Conservation (phyloP, 2,329 filamentous ascomycete species). For the Colletotrichum coccodes region DNA sequence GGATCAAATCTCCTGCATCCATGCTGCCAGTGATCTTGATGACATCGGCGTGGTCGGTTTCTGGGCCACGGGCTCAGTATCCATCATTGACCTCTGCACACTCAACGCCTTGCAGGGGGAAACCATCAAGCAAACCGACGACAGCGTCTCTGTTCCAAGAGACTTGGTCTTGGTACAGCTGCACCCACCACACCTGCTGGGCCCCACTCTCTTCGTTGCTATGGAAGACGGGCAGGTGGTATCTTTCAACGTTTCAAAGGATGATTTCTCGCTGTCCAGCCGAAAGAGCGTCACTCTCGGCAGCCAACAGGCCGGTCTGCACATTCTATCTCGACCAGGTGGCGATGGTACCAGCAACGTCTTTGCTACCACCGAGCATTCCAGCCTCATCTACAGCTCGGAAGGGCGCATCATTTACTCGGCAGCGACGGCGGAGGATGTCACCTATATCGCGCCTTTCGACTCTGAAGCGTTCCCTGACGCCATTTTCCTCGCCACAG, state of each 20-base stretch:
- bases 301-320: slow-evolving; percentile 84
- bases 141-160: slow-evolving; percentile 82
- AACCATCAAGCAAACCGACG: slow-evolving; percentile 66
- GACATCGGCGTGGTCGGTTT: slow-evolving; percentile 84
- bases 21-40: slow-evolving; percentile 72
- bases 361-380: slow-evolving; percentile 93
- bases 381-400: slow-evolving; percentile 90
- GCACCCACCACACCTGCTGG: slow-evolving; percentile 65
- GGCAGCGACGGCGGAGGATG: slow-evolving; percentile 89
- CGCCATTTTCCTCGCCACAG: slow-evolving; percentile 84
- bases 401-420: slow-evolving; percentile 93
- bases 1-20: slow-evolving; percentile 87
- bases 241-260: slow-evolving; percentile 77
- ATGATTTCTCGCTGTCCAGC: slow-evolving; percentile 71
- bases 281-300: slow-evolving; percentile 88
- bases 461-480: slow-evolving; percentile 83
- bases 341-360: slow-evolving; percentile 77
- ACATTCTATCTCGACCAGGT: slow-evolving; percentile 72
- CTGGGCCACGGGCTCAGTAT: slow-evolving; percentile 85
- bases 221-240: slow-evolving; percentile 94
- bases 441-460: slow-evolving; percentile 84
- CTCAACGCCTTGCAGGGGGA: slow-evolving; percentile 75
- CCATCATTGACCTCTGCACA: slow-evolving; percentile 75
- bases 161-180: slow-evolving; percentile 84
- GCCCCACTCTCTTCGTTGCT: slow-evolving; percentile 85